Base-by-base conservation (phyloP, 345 rosid genomes). In the Eucalyptus cloeziana region DNA sequence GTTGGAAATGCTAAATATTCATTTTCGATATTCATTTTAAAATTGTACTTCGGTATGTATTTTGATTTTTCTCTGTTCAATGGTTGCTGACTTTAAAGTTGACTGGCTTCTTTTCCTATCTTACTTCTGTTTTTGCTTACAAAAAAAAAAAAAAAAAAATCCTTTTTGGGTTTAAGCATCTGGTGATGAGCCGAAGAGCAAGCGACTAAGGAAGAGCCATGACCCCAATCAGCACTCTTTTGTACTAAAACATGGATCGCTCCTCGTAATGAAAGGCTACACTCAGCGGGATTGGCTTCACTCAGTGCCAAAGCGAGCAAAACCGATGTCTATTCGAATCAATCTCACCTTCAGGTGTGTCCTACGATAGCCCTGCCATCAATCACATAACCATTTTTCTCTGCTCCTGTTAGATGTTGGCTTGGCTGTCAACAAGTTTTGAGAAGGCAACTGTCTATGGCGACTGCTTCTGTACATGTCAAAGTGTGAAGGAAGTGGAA, bases 281-380 rank as follows among this genome's bases (percentile, higher is more conserved):
- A 95, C 96, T 13, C 99, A 96, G 90, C 95, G 96, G 88, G 99
- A 97, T 52, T 97, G 99, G 99, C 89, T 94, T 12, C 99, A 97
- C 91, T 96, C 98, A 0, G 96, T 97, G 89, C 99, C 98, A 30
- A 97, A 96, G 93, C 95, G 98, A 44, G 94, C 93, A 37, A 96
- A 93, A 91, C 95, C 91, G 4, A 94, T 93, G 25, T 92, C 96
- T 2, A 92, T 93, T 71, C 94, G 96, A 88, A 95, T 97, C 76
- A 97, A 96, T 91, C 97, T 96, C 71, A 97, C 99, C 76, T 97
- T 96, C 91, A 94, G 98, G 89, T 91, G 86, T 69, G 93, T 96
- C 62, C 37, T 93, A 76, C 14, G 44, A 33, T 37, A 37, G 45
- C 81, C 4, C 81, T 71, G 81, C 25, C 14, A 2, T 24, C 81